Conservation (phyloP, 208 protist species). For the Wallacemonas sp. region DNA sequence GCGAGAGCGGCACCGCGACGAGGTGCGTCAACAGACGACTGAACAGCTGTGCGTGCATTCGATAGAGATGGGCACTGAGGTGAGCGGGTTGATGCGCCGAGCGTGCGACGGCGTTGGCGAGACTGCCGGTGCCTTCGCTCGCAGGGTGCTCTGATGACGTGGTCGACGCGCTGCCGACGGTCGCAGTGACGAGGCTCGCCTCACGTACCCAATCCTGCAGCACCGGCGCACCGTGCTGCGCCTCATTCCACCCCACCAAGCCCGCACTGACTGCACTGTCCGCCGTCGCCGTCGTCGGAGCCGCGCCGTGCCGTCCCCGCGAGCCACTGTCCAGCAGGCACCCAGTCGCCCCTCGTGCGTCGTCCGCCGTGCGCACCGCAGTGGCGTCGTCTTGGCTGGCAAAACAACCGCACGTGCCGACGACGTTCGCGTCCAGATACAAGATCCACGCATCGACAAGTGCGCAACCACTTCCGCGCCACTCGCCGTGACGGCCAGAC, state of each 20-base stretch:
- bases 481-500: no score
- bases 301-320: background rate
- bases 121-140: background rate
- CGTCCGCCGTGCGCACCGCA: background rate
- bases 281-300: slow-evolving; percentile 3
- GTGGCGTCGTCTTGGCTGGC: background rate
- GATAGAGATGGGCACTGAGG: background rate
- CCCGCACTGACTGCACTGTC: no score
- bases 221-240: background rate
- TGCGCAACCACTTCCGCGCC: no score
- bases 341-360: background rate
- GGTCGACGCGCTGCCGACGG: no score
- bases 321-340: background rate
- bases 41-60: background rate
- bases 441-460: no score
- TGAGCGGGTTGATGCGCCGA: slow-evolving; percentile 9
- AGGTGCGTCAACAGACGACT: slow-evolving; percentile 18
- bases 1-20: slow-evolving; percentile 32
- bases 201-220: slow-evolving; percentile 2
- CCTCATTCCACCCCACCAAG: slow-evolving; percentile 35
- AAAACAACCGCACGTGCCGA: no score
- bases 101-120: background rate
- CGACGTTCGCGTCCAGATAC: no score
- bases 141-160: no score
- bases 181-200: no score